Evolutionary conservation across 495 filamentous ascomycete genomes (phyloP).

Genomic region (Neurospora africana): DNA sequence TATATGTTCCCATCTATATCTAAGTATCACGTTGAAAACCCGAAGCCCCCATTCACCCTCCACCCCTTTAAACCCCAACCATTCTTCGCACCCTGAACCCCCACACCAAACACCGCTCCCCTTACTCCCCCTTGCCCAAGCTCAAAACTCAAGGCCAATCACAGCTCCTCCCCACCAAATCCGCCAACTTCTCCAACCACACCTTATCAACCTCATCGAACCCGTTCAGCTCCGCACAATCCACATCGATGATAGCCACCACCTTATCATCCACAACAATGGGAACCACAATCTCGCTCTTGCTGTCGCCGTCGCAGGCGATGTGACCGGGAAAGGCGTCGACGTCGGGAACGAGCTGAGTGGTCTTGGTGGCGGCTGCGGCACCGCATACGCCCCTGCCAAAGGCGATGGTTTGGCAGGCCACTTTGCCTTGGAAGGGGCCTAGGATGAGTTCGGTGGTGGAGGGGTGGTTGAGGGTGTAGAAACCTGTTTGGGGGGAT

Average conservation of each 20-base stretch:
- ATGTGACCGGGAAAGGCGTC: slow-evolving; percentile 77
- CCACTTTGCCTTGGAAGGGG: slow-evolving; percentile 81
- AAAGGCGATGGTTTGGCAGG: slow-evolving; percentile 76
- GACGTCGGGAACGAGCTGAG: slow-evolving; percentile 68
- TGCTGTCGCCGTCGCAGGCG: slow-evolving; percentile 72
- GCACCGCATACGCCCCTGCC: slow-evolving; percentile 76
- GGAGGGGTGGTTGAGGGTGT: slow-evolving; percentile 53
- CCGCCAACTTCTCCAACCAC: slow-evolving; percentile 60
- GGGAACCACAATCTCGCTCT: slow-evolving; percentile 87
- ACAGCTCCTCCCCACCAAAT: slow-evolving; percentile 53
- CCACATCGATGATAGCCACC: slow-evolving; percentile 84
- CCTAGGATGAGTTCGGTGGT: slow-evolving; percentile 59
- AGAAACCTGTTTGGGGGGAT: slow-evolving; percentile 48
- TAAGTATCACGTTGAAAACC: not conserved
- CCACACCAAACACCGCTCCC: not conserved
- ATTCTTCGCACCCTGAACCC: not conserved
- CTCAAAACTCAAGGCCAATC: slow-evolving; percentile 51
- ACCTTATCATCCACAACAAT: slow-evolving; percentile 46
- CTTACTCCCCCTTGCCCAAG: not conserved
- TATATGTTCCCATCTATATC: not conserved
- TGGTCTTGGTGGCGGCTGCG: slow-evolving; percentile 52
- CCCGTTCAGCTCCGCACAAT: slow-evolving; percentile 58
- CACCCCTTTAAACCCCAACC: not conserved
- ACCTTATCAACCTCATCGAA: slow-evolving; percentile 68
- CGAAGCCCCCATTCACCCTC: not conserved